Base-by-base conservation (phyloP, 345 rosid genomes). In the Pugionium cornutum region DNA sequence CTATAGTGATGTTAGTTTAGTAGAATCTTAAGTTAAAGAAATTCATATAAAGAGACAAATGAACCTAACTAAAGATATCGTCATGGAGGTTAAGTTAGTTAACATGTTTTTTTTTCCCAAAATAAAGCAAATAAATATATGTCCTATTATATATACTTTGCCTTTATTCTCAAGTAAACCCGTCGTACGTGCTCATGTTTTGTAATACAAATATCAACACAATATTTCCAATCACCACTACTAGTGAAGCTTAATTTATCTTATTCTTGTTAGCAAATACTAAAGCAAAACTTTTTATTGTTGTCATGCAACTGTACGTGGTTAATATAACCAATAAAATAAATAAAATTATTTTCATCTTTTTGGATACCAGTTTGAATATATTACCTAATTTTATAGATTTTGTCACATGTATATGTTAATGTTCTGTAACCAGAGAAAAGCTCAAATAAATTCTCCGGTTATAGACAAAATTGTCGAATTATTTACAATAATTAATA, bases 71-170 rank as follows among this genome's bases (percentile, higher is more conserved):
- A 30, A 46, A 62, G 56, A 52, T 11, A 46, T 46, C 25, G 36
- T 55, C 58, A 27, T 64, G 69, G 75, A 59, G 46, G 73, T 69
- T 60, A 56, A 56, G 75, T 71, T 71, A 64, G 75, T 71, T 71
- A 70, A 41, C 64, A 33, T 37, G 58, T 33, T 40, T 59, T 64
- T 63, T 56, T 41, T 71, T 18, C 18, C 18, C 11, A 33, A 33
- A 29, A 55, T 42, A 55, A 71, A 71, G 69, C 64, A 64, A 64
- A 48, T 11, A 45, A 26, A 33, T 51, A 4, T 26, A 40, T 70
- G 56, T 9, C 5, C n/a, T 52, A 5, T 3, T 39, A 7, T 7
- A 7, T 30, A 47, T 70, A 48, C 26, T 53, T 71, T 71, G 58
- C 53, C 70, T 57, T 71, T 26, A 9, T 49, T 71, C 18, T 18